Evolutionary conservation across 2,329 filamentous ascomycete genomes (phyloP).

Genomic region (Fusarium begoniae): DNA sequence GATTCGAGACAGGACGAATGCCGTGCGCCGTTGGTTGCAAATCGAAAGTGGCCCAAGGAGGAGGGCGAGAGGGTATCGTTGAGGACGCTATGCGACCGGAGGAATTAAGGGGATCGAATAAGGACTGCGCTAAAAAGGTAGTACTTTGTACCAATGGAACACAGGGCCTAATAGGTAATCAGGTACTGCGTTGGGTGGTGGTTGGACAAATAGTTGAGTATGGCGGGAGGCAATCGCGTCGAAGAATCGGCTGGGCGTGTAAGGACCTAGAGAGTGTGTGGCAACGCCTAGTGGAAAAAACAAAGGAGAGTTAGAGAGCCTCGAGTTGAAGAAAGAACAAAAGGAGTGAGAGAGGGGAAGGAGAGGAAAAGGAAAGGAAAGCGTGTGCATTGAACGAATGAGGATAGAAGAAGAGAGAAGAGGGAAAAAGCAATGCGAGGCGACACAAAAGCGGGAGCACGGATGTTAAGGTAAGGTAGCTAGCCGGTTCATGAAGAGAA

Average conservation of each 20-base stretch:
- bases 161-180: not conserved
- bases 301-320: not conserved
- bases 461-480: not conserved
- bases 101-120: not conserved
- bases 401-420: not conserved
- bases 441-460: conserved; percentile 13
- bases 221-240: not conserved
- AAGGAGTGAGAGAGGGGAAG: not conserved
- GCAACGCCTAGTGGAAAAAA: not conserved
- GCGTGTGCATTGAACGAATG: not conserved
- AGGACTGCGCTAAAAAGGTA: not conserved
- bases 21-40: not conserved
- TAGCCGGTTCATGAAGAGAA: not conserved
- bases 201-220: not conserved
- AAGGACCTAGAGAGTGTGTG: not conserved
- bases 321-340: not conserved
- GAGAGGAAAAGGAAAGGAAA: not conserved
- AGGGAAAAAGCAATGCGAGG: conserved; percentile 16
- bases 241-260: not conserved
- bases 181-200: not conserved
- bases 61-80: not conserved
- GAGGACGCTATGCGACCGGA: not conserved
- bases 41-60: not conserved
- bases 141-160: not conserved
- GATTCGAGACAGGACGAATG: not conserved